A percentile compares a stretch with the other conserved stretches of the same genome.
Evolutionary conservation across 371 early-diverging fungal genomes (phyloP).

Genomic region (Rhizopus sp.): DNA sequence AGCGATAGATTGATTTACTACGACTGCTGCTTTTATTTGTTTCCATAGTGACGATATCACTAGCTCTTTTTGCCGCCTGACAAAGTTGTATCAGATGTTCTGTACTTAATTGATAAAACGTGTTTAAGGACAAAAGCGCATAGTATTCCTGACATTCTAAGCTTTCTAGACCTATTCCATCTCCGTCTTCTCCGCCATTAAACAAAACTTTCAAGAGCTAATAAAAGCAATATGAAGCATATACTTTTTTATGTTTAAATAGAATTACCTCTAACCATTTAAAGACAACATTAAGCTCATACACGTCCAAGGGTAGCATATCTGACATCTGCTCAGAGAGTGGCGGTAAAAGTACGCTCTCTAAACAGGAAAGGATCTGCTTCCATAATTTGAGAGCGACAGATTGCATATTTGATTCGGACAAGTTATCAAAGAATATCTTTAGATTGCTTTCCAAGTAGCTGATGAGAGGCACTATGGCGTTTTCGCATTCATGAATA

Average conservation of each 20-base stretch:
- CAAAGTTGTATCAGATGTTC: conserved; percentile 60
- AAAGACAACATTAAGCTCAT: conserved; percentile 65
- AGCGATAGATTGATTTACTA: conserved; percentile 31
- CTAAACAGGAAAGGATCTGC: conserved; percentile 67
- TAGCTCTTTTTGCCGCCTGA: conserved; percentile 21
- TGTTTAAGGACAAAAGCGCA: conserved; percentile 55
- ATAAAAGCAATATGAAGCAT: neutral
- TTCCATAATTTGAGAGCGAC: conserved; percentile 81
- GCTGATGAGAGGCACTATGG: conserved; percentile 67
- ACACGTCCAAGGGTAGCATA: conserved; percentile 58
- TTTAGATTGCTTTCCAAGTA: conserved; percentile 81
- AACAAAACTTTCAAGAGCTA: conserved; percentile 77
- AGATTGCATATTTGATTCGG: conserved; percentile 68
- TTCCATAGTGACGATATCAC: neutral
- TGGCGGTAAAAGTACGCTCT: conserved; percentile 74
- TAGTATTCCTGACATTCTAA: conserved; percentile 73
- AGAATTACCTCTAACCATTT: conserved; percentile 57
- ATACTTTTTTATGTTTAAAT: neutral
- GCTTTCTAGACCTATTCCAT: conserved; percentile 65
- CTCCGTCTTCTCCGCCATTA: conserved; percentile 79
- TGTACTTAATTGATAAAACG: conserved; percentile 53
- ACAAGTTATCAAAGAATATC: conserved; percentile 66
- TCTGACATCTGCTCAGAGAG: conserved; percentile 61
- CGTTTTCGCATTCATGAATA: conserved; percentile 70
- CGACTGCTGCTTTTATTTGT: conserved; percentile 15